A percentile compares a stretch with the other conserved stretches of the same genome.
Evolutionary conservation across 306 rosid genomes (phyloP).

Genomic region (Citrullus mucosospermus): DNA sequence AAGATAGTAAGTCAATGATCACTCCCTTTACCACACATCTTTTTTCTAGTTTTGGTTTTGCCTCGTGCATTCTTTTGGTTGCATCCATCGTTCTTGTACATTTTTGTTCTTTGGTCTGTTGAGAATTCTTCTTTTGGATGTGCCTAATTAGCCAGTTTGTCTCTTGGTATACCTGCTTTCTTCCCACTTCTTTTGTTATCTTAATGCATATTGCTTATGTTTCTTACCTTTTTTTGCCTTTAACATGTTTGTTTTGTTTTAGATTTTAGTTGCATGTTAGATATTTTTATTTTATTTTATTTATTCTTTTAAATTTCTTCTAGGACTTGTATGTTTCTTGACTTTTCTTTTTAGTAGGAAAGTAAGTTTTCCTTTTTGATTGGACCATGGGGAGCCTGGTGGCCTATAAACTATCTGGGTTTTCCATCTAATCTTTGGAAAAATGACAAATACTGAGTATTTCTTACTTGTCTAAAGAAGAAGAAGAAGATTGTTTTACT

Average conservation of each 20-base stretch:
- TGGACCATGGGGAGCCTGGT: not conserved
- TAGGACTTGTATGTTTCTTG: not conserved
- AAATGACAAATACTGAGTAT: too few relatives aligned
- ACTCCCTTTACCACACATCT: not conserved
- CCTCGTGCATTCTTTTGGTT: conserved; percentile 8
- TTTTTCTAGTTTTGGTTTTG: not conserved
- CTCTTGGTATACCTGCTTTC: not conserved
- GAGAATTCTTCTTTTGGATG: not conserved
- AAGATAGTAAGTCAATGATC: conserved; percentile 13
- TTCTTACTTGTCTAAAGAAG: too few relatives aligned
- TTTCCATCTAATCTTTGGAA: too few relatives aligned
- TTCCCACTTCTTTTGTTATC: not conserved
- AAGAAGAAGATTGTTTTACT: too few relatives aligned
- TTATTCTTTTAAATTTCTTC: not conserved
- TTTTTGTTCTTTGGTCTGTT: not conserved
- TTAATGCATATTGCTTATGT: not conserved
- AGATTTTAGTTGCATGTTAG: not conserved
- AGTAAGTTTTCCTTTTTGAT: not conserved
- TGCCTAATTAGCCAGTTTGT: not conserved
- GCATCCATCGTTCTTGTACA: not conserved
- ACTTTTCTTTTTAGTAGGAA: not conserved
- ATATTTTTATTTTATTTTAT: not conserved
- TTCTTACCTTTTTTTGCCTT: not conserved
- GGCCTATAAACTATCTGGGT: too few relatives aligned
- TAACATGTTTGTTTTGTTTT: not conserved